Evolutionary conservation across 805 yeast genomes (phyloP).

Genomic region (Brettanomyces nanus): DNA sequence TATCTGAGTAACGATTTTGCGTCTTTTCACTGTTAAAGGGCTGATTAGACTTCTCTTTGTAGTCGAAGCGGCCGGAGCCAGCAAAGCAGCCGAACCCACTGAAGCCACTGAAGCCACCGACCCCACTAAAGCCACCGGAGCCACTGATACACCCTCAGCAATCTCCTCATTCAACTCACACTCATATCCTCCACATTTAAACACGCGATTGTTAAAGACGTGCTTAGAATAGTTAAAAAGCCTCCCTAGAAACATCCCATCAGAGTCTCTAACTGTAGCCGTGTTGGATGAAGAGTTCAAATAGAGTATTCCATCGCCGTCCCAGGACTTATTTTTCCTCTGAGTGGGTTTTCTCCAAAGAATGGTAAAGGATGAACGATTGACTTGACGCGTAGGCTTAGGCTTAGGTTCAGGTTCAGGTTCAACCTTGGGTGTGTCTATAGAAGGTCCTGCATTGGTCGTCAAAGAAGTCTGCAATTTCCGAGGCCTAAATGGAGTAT

Average conservation of each 20-base stretch:
- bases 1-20: no score
- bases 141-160: background rate
- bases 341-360: constrained; percentile 65
- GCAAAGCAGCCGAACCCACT: background rate
- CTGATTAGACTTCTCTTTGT: background rate
- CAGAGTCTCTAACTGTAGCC: constrained; percentile 20
- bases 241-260: constrained; percentile 21
- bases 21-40: no score
- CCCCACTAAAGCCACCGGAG: no score
- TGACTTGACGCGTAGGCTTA: no score
- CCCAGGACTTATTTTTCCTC: constrained; percentile 90
- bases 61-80: background rate
- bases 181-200: constrained; percentile 52
- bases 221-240: constrained; percentile 13
- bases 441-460: no score
- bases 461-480: no score
- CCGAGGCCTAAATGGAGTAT: constrained; percentile 50
- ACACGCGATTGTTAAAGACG: constrained; percentile 22
- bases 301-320: constrained; percentile 70
- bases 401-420: no score
- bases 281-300: constrained; percentile 17
- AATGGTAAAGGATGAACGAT: constrained; percentile 27
- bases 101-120: background rate
- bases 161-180: constrained; percentile 47
- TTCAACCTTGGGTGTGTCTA: no score